Percentiles rank a stretch among this genome's conserved stretches.
Evolutionary conservation across 2,329 filamentous ascomycete species (phyloP).

Genomic region (Magnaporthiopsis incrustans): DNA sequence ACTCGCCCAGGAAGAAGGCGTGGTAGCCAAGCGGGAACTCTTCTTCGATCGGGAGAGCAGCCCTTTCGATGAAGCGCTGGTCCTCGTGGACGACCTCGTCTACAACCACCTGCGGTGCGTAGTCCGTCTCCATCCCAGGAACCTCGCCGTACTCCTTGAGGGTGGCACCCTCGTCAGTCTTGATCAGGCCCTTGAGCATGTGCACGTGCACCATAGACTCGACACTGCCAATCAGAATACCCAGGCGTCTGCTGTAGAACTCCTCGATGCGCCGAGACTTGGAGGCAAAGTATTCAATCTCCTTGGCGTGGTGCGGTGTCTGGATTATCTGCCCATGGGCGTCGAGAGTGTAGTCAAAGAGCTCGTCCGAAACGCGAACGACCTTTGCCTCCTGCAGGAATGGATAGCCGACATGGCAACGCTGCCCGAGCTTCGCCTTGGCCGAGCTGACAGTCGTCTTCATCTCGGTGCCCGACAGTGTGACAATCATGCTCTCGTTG

Average conservation of each 20-base stretch:
- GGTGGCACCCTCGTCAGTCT: constrained; percentile 83
- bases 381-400: constrained; percentile 94
- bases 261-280: constrained; percentile 79
- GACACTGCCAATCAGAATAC: constrained; percentile 76
- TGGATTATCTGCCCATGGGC: constrained; percentile 58
- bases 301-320: constrained; percentile 63
- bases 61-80: constrained; percentile 83
- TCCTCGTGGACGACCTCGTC: constrained; percentile 87
- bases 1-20: constrained; percentile 91
- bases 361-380: constrained; percentile 79
- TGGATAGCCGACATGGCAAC: constrained; percentile 87
- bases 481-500: constrained; percentile 94
- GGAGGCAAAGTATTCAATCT: constrained; percentile 76
- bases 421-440: constrained; percentile 72
- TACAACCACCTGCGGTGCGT: constrained; percentile 85
- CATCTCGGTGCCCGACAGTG: constrained; percentile 64
- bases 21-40: constrained; percentile 79
- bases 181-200: constrained; percentile 83
- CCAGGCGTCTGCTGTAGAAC: constrained; percentile 84
- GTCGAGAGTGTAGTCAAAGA: constrained; percentile 77
- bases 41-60: constrained; percentile 79
- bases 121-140: constrained; percentile 77
- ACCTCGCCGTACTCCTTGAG: constrained; percentile 89
- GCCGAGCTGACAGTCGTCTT: constrained; percentile 65
- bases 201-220: constrained; percentile 89